These are phyloP conservation scores for Syzygium grande DNA, from an alignment of 345 rosid genomes.

Conservation along the genomic window DNA sequence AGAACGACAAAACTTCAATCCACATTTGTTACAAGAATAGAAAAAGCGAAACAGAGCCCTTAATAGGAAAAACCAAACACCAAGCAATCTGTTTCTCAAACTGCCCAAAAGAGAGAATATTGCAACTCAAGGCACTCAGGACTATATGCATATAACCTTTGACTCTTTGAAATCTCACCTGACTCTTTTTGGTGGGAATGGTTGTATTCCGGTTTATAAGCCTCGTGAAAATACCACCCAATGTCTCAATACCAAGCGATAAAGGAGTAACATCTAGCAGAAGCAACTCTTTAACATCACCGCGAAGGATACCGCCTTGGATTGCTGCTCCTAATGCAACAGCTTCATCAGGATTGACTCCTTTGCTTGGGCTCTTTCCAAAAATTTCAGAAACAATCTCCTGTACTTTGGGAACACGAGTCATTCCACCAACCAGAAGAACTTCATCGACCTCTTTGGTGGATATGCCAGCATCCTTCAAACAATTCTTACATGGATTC, in stretches of 20 bases:
- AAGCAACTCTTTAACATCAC: conserved; percentile 86
- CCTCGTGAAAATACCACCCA: conserved; percentile 75
- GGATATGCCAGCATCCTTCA: conserved; percentile 74
- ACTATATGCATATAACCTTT: background rate
- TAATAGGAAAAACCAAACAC: background rate
- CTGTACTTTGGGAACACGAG: conserved; percentile 95
- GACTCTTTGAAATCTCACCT: conserved; percentile 19
- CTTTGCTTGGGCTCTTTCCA: conserved; percentile 79
- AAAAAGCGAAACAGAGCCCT: background rate
- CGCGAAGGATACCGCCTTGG: conserved; percentile 88
- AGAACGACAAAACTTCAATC: background rate
- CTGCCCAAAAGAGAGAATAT: background rate
- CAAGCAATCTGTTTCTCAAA: background rate
- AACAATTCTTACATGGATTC: conserved; percentile 63
- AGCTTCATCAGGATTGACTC: conserved; percentile 90
- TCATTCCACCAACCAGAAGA: conserved; percentile 90
- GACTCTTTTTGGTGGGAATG: conserved; percentile 84
- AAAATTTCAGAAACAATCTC: conserved; percentile 66
- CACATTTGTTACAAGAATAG: background rate
- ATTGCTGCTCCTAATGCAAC: conserved; percentile 91
- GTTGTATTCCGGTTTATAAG: conserved; percentile 74
- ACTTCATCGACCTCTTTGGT: conserved; percentile 75
- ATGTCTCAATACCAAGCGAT: conserved; percentile 85
- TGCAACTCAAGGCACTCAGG: background rate
- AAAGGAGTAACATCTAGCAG: conserved; percentile 88